A percentile compares a stretch with the other conserved stretches of the same genome.
These are phyloP conservation scores for Cornus suecica DNA, from an alignment of 148 eudicot genomes.

Conservation along the genomic window DNA sequence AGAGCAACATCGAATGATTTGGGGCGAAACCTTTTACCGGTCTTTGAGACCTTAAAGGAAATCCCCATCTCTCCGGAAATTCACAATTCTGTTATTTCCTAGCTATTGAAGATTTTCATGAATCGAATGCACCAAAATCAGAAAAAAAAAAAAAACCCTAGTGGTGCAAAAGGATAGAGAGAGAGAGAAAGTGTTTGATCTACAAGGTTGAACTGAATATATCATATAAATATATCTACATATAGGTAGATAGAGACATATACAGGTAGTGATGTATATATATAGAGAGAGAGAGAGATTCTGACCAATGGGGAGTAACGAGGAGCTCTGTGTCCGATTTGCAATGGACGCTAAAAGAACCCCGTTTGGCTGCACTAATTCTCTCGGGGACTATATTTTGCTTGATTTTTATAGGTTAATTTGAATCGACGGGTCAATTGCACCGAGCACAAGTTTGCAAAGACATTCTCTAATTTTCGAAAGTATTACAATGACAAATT, in stretches of 20 bases:
- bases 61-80: slow-evolving; percentile 51
- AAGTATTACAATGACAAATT: too few relatives aligned
- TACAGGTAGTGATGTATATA: too few relatives aligned
- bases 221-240: too few relatives aligned
- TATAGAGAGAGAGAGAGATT: neutral
- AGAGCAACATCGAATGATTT: slow-evolving; percentile 33
- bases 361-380: too few relatives aligned
- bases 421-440: too few relatives aligned
- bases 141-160: neutral
- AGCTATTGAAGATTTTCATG: neutral
- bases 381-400: too few relatives aligned
- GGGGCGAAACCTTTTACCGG: slow-evolving; percentile 57
- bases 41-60: slow-evolving; percentile 79
- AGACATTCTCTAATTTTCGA: too few relatives aligned
- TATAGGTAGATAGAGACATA: too few relatives aligned
- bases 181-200: neutral
- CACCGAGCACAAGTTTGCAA: too few relatives aligned
- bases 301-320: neutral
- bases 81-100: neutral
- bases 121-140: neutral
- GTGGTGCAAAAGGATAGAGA: neutral
- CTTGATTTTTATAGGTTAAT: too few relatives aligned
- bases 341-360: too few relatives aligned
- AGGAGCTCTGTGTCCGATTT: too few relatives aligned
- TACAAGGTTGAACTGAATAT: neutral